Conservation (phyloP, 2,329 filamentous ascomycete species). For the Penicillium vulpinum region DNA sequence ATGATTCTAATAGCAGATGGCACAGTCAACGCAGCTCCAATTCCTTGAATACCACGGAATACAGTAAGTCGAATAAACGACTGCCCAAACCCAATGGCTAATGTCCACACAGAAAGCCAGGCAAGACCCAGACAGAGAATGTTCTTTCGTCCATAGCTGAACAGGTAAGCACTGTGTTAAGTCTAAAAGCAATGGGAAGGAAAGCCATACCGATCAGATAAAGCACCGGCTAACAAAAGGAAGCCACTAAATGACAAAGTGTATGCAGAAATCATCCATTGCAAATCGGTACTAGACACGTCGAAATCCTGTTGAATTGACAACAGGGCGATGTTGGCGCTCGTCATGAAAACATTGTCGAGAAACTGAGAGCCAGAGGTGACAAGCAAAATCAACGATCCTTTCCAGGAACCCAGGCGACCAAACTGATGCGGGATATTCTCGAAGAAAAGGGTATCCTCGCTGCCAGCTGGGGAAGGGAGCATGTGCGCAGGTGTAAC, state of each 20-base stretch:
- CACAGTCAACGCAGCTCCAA: constrained; percentile 50
- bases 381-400: constrained; percentile 40
- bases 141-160: constrained; percentile 39
- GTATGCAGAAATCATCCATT: constrained; percentile 47
- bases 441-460: constrained; percentile 22
- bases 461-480: constrained; percentile 18
- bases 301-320: constrained; percentile 43
- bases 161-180: constrained; percentile 1
- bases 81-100: constrained; percentile 42
- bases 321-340: constrained; percentile 44
- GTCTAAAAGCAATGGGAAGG: not conserved
- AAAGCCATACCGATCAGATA: constrained; percentile 33
- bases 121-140: constrained; percentile 42
- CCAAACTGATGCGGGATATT: constrained; percentile 33
- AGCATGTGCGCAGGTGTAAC: constrained; percentile 18
- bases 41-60: constrained; percentile 49
- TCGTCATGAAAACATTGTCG: constrained; percentile 49
- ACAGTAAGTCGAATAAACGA: constrained; percentile 43
- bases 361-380: constrained; percentile 47
- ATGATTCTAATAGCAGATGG: constrained; percentile 52
- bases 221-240: constrained; percentile 34
- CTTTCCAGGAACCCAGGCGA: constrained; percentile 41
- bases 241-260: constrained; percentile 45
- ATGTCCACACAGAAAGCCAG: constrained; percentile 38
- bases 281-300: constrained; percentile 37